phyloP scores from a whole-genome alignment of 1,284 basidiomycete genomes.

The Irpex rosettiformis region DNA sequence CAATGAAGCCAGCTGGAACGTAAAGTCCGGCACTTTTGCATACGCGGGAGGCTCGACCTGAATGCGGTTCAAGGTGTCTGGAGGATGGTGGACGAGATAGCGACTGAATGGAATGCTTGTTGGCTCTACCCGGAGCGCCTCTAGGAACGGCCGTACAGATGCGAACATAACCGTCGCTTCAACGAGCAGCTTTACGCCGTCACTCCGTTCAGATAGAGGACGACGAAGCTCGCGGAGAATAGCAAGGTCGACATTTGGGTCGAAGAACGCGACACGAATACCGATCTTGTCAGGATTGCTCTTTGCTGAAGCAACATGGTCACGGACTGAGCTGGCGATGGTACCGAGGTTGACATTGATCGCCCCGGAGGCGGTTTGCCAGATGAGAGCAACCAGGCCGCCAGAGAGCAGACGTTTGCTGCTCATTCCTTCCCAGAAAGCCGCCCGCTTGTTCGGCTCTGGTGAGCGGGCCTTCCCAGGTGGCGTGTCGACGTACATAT shows the following conservation, averaged over 20 bases:
- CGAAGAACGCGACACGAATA: constrained; percentile 28
- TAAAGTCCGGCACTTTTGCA: constrained; percentile 22
- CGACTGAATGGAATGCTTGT: constrained; percentile 25
- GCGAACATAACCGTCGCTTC: constrained; percentile 30
- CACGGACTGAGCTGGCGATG: constrained; percentile 20
- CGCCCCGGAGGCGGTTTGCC: constrained; percentile 27
- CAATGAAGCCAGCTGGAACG: constrained; percentile 26
- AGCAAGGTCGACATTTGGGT: constrained; percentile 26
- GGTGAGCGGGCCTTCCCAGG: constrained; percentile 23
- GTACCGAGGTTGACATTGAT: constrained; percentile 25
- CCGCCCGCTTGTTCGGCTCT: constrained; percentile 15
- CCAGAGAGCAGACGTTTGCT: constrained; percentile 27
- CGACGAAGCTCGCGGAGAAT: constrained; percentile 23
- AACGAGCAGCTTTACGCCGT: constrained; percentile 23
- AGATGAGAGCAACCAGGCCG: constrained; percentile 27
- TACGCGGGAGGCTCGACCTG: constrained; percentile 24
- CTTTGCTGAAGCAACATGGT: constrained; percentile 25
- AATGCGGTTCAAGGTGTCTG: constrained; percentile 12
- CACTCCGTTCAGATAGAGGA: constrained; percentile 23
- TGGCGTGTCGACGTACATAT: constrained; percentile 24
- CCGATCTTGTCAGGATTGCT: constrained; percentile 17
- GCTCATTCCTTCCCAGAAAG: constrained; percentile 35
- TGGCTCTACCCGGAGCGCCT: constrained; percentile 27
- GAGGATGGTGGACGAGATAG: constrained; percentile 33
- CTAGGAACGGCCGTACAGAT: constrained; percentile 30